Conservation (phyloP, 2,329 filamentous ascomycete genomes). For the Hymenotorrendiella dingleyae region DNA sequence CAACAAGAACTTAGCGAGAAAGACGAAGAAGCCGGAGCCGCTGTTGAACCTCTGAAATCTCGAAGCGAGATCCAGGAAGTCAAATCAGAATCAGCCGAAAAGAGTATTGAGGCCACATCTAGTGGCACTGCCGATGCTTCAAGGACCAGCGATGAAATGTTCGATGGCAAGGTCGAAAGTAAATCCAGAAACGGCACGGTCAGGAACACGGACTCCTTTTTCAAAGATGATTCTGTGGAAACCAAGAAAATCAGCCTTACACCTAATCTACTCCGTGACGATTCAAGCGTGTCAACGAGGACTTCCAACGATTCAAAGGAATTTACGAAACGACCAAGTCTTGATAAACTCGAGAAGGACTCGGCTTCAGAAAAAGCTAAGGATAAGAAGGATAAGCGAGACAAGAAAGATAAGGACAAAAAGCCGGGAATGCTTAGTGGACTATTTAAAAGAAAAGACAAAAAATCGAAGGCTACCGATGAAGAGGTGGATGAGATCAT, state of each 20-base stretch:
- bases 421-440: slow-evolving; percentile 61
- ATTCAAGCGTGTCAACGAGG: slow-evolving; percentile 43
- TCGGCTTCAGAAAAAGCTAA: slow-evolving; percentile 58
- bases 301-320: slow-evolving; percentile 42
- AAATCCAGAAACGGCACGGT: slow-evolving; percentile 80
- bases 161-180: slow-evolving; percentile 48
- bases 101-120: slow-evolving; percentile 7
- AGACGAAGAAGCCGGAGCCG: slow-evolving; percentile 32
- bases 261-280: slow-evolving; percentile 83
- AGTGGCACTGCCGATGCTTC: slow-evolving; percentile 32
- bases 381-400: slow-evolving; percentile 62
- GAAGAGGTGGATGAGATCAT: slow-evolving; percentile 39
- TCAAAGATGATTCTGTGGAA: slow-evolving; percentile 91
- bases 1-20: slow-evolving; percentile 24
- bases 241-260: slow-evolving; percentile 97
- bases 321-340: slow-evolving; percentile 54
- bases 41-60: slow-evolving; percentile 34
- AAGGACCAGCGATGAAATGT: slow-evolving; percentile 61
- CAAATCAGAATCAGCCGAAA: slow-evolving; percentile 19
- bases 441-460: slow-evolving; percentile 40
- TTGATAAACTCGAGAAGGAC: slow-evolving; percentile 72
- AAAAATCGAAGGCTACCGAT: slow-evolving; percentile 47
- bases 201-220: slow-evolving; percentile 92
- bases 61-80: slow-evolving; percentile 33
- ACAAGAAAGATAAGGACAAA: slow-evolving; percentile 48